phyloP scores from a whole-genome alignment of 805 yeast species.

The Kodamaea kakaduensis region DNA sequence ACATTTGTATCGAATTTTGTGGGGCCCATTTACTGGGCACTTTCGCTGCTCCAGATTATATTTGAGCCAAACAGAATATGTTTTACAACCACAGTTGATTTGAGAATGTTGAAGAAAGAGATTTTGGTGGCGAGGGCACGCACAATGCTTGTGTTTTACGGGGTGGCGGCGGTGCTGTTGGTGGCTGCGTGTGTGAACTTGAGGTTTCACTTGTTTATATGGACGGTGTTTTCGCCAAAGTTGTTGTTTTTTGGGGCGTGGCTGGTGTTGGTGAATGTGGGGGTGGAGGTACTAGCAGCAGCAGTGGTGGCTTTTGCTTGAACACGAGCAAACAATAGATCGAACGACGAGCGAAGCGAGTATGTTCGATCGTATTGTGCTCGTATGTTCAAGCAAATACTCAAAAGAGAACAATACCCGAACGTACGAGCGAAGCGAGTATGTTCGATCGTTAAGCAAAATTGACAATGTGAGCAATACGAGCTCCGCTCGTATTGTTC shows the following conservation, averaged over 20 bases:
- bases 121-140: conserved; percentile 33
- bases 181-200: conserved; percentile 67
- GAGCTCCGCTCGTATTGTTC: no score
- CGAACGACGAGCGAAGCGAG: background rate
- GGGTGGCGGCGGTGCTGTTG: conserved; percentile 55
- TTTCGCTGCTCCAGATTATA: conserved; percentile 40
- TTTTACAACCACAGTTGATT: conserved; percentile 16
- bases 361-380: no score
- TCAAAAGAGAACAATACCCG: no score
- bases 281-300: conserved; percentile 22
- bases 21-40: conserved; percentile 79
- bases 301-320: background rate
- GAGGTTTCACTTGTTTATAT: conserved; percentile 84
- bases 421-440: no score
- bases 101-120: conserved; percentile 25
- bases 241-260: conserved; percentile 76
- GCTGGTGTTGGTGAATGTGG: conserved; percentile 49
- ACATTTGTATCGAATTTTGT: conserved; percentile 84
- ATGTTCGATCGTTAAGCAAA: no score
- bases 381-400: no score
- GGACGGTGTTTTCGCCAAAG: conserved; percentile 98
- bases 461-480: no score
- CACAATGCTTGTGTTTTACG: conserved; percentile 51
- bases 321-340: no score
- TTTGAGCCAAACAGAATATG: conserved; percentile 28